Evolutionary conservation across 1,284 basidiomycete species (phyloP).

Genomic region (Coniferiporia sulphurascens): DNA sequence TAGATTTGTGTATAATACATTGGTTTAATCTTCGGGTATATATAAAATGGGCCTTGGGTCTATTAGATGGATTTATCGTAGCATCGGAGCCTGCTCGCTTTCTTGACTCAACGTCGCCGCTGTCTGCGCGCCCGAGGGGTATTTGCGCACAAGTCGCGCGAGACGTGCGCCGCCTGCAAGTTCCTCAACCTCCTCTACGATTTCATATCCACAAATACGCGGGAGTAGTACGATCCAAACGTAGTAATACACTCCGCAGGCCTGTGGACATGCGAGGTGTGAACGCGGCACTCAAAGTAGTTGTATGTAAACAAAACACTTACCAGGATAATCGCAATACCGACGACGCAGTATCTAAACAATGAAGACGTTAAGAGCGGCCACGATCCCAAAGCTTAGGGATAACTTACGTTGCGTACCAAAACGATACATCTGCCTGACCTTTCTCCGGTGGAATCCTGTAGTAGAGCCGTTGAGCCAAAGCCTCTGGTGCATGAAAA

Average conservation of each 20-base stretch:
- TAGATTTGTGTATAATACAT: too few relatives aligned
- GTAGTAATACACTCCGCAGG: constrained; percentile 31
- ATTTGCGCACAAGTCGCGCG: constrained; percentile 23
- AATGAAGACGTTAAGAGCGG: too few relatives aligned
- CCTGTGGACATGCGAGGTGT: neutral
- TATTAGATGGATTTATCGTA: neutral
- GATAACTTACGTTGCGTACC: constrained; percentile 29
- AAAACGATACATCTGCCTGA: constrained; percentile 30
- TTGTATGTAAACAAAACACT: neutral
- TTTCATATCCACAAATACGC: constrained; percentile 27
- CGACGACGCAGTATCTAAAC: constrained; percentile 26
- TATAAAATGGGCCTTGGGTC: too few relatives aligned
- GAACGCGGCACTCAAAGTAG: neutral
- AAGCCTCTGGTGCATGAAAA: neutral
- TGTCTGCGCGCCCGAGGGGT: constrained; percentile 5
- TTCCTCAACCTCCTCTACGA: constrained; percentile 28
- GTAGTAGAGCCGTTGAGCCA: neutral
- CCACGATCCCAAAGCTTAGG: neutral
- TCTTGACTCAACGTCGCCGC: neutral
- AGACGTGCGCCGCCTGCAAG: constrained; percentile 27
- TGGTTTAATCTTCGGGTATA: too few relatives aligned
- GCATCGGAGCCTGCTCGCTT: neutral
- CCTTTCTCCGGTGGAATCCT: constrained; percentile 33
- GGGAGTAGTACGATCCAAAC: constrained; percentile 32
- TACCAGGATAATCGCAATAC: constrained; percentile 24